Base-by-base conservation (phyloP, 768 basidiomycete species). In the Lentinula detonsa region DNA sequence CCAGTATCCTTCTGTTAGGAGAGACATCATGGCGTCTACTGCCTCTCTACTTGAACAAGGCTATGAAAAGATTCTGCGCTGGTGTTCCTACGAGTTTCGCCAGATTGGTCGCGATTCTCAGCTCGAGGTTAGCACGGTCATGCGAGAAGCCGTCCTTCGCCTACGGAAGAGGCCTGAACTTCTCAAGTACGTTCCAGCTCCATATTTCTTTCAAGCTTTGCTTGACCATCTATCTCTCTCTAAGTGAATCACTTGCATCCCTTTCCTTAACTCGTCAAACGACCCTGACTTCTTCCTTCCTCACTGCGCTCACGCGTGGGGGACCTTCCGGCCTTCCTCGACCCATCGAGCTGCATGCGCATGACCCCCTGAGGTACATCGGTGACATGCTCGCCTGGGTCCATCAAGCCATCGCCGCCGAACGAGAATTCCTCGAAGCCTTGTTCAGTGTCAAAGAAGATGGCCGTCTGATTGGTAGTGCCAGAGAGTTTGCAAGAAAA, bases 361-460 rank as follows among this genome's bases (percentile, higher is more conserved):
- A 99, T 67, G 97, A 99, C 70, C 96, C 97, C 0, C 82, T 94
- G 65, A 86, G 96, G 35, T 99, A 99, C 70, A 86, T 96, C 13
- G 97, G 97, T 13, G 96, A 98, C 73, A 98, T 98, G 92, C 85
- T 98, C 7, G 96, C 95, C 0, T 98, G 96, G 96, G 87, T 98
- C 0, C 96, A 99, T 73, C 96, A 98, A 64, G 84, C 90, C 0
- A 93, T 97, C 62, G 97, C 97, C 0, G 91, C 91, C 1, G 97
- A 99, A 69, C 88, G 88, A 48, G 97, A 98, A 74, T 95, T 95
- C 67, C 80, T 99, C 21, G 95, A 98, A 68, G 80, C 85, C 37
- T 72, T 98, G 28, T 98, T 98, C 64, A 89, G 84, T 5, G 67
- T 94, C 54, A 82, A 79, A 56, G 78, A 75, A 42, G 84, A 86